phyloP scores from a whole-genome alignment of 2,329 filamentous ascomycete genomes.

The Pseudocercospora fuligena region DNA sequence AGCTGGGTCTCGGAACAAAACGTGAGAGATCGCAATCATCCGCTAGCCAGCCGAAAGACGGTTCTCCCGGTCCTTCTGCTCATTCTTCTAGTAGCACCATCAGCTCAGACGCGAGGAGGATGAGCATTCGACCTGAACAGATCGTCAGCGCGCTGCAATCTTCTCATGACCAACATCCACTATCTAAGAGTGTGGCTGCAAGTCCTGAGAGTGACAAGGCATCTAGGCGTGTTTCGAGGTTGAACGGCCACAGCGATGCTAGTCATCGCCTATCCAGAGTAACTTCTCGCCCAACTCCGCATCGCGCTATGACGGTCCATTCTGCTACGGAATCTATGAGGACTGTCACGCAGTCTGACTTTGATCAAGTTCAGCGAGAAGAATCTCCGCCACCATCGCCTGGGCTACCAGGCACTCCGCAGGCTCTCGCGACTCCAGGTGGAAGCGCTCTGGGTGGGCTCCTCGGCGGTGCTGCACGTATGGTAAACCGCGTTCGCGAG shows the following conservation, averaged over 20 bases:
- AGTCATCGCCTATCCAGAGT: conserved; percentile 25
- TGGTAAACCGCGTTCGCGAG: conserved; percentile 54
- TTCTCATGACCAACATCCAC: conserved; percentile 66
- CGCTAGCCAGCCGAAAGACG: conserved; percentile 60
- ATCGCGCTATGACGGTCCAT: conserved; percentile 48
- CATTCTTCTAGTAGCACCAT: conserved; percentile 60
- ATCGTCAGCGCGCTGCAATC: conserved; percentile 12
- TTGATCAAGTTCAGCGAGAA: conserved; percentile 30
- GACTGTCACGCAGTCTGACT: conserved; percentile 52
- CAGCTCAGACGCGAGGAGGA: conserved; percentile 57
- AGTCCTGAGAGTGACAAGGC: conserved; percentile 59
- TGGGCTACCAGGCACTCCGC: conserved; percentile 51
- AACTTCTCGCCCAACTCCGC: conserved; percentile 37
- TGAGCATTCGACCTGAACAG: conserved; percentile 8
- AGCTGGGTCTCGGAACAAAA: conserved; percentile 49
- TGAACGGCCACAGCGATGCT: conserved; percentile 22
- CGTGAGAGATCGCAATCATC: conserved; percentile 55
- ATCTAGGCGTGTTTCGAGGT: conserved; percentile 21
- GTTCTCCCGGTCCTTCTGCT: conserved; percentile 57
- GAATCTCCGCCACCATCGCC: conserved; percentile 48
- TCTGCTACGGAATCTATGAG: conserved; percentile 50
- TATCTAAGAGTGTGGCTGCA: conserved; percentile 74
- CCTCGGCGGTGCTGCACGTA: conserved; percentile 52
- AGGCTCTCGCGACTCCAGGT: conserved; percentile 48
- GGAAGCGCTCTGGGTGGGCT: conserved; percentile 50